Evolutionary conservation across 176 grass and related monocot genomes (phyloP).

Genomic region (Panicum miliaceum): DNA sequence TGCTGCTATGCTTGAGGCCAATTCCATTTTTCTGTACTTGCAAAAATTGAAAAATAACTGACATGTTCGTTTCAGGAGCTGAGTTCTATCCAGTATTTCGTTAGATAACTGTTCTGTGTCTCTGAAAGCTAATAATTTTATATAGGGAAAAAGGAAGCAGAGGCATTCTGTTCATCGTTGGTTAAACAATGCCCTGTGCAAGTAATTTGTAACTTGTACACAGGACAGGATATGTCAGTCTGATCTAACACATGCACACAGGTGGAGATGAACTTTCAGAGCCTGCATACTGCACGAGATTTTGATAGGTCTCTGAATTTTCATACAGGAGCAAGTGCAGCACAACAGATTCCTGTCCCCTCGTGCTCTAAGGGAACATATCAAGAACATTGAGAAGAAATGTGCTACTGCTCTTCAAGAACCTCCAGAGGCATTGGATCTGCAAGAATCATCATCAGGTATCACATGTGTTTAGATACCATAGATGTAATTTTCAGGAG

Average conservation of each 20-base stretch:
- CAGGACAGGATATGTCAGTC: background rate
- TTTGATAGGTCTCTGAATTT: constrained; percentile 29
- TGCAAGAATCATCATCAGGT: constrained; percentile 44
- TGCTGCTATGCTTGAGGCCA: background rate
- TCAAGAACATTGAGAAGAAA: constrained; percentile 54
- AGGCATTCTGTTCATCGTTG: background rate
- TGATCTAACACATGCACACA: background rate
- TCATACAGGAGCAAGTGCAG: constrained; percentile 56
- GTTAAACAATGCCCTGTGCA: background rate
- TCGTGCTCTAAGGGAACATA: constrained; percentile 58
- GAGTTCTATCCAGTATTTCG: background rate
- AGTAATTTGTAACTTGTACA: background rate
- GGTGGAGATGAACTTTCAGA: background rate
- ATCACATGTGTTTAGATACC: background rate
- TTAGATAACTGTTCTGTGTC: background rate
- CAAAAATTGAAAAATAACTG: background rate
- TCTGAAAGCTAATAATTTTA: background rate
- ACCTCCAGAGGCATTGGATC: background rate
- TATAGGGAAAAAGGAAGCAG: background rate
- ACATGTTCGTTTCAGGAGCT: background rate
- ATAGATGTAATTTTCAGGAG: constrained; percentile 4
- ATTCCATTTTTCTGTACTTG: background rate
- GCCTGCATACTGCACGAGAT: background rate
- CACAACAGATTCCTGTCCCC: constrained; percentile 60
- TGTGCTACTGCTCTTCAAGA: constrained; percentile 27